Percentiles rank a stretch among this genome's conserved stretches.
These are phyloP conservation scores for Coemansia furcata DNA, from an alignment of 192 early-diverging fungal species.

Conservation along the genomic window DNA sequence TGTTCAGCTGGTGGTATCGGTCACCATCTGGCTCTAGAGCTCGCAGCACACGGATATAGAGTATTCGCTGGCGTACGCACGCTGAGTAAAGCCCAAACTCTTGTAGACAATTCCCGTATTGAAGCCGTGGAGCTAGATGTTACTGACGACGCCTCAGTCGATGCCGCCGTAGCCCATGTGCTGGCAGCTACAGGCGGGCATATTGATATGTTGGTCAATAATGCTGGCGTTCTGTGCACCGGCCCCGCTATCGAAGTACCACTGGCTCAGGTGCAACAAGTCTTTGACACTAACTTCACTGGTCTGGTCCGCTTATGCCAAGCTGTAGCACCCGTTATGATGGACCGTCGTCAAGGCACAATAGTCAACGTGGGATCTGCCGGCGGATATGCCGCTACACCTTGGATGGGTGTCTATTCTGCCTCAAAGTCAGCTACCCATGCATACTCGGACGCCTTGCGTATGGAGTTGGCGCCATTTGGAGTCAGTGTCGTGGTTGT, in stretches of 20 bases:
- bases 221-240: conserved; percentile 60
- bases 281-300: conserved; percentile 64
- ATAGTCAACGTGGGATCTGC: conserved; percentile 69
- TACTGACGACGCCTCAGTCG: too few species aligned
- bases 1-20: too few species aligned
- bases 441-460: conserved; percentile 59
- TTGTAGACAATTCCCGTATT: too few species aligned
- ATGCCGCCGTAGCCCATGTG: too few species aligned
- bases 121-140: too few species aligned
- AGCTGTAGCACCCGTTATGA: conserved; percentile 61
- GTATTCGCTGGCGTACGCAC: too few species aligned
- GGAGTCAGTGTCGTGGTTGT: conserved; percentile 58
- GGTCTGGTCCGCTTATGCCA: conserved; percentile 55
- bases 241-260: conserved; percentile 51
- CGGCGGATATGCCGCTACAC: conserved; percentile 59
- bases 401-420: conserved; percentile 60
- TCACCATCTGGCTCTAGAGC: too few species aligned
- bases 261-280: conserved; percentile 29
- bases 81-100: too few species aligned
- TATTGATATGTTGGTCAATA: conserved; percentile 70
- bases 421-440: conserved; percentile 65
- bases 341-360: conserved; percentile 45
- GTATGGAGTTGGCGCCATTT: conserved; percentile 66
- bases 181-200: conserved; percentile 4
- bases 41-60: too few species aligned